Percentiles rank a stretch among this genome's conserved stretches.
Conservation (phyloP, 108 stramenopile genomes). For the Fragilaria crotonensis region DNA sequence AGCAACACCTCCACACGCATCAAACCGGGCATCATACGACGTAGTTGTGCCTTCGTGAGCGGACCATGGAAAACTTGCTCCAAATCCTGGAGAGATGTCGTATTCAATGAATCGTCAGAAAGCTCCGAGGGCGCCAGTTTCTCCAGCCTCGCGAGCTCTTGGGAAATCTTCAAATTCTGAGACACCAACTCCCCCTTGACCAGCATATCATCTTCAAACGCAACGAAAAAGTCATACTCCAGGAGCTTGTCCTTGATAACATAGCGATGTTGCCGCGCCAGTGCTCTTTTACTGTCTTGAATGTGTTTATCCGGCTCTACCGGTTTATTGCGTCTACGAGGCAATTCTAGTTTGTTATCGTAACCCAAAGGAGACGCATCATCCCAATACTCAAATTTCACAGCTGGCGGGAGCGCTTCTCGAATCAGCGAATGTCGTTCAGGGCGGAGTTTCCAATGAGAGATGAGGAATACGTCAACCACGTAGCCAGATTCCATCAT, state of each 20-base stretch:
- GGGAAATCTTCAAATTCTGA: conserved; percentile 50
- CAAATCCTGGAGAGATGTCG: conserved; percentile 8
- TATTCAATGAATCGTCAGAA: background rate
- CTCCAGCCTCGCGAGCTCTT: conserved; percentile 40
- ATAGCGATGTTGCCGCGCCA: conserved; percentile 76
- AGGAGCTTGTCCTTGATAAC: conserved; percentile 68
- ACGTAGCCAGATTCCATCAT: conserved; percentile 55
- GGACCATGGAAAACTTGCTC: conserved; percentile 30
- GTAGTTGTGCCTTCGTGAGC: conserved; percentile 43
- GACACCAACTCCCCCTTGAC: conserved; percentile 60
- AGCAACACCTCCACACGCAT: conserved; percentile 56
- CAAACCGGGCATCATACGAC: conserved; percentile 62
- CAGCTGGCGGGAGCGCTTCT: conserved; percentile 35
- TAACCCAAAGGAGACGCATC: conserved; percentile 65
- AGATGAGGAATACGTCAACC: conserved; percentile 65
- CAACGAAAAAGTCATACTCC: conserved; percentile 66
- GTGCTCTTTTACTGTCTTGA: conserved; percentile 28
- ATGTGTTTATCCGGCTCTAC: conserved; percentile 9
- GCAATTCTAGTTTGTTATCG: conserved; percentile 18
- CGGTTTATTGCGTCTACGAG: background rate
- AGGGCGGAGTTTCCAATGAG: conserved; percentile 36
- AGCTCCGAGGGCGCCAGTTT: conserved; percentile 29
- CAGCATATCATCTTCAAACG: conserved; percentile 76
- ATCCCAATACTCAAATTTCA: conserved; percentile 63
- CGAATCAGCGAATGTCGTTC: conserved; percentile 43